Evolutionary conservation across 2,329 filamentous ascomycete genomes (phyloP), one percentile per base, ranked within the genome.

Genomic region (Clarireedia sp.): DNA sequence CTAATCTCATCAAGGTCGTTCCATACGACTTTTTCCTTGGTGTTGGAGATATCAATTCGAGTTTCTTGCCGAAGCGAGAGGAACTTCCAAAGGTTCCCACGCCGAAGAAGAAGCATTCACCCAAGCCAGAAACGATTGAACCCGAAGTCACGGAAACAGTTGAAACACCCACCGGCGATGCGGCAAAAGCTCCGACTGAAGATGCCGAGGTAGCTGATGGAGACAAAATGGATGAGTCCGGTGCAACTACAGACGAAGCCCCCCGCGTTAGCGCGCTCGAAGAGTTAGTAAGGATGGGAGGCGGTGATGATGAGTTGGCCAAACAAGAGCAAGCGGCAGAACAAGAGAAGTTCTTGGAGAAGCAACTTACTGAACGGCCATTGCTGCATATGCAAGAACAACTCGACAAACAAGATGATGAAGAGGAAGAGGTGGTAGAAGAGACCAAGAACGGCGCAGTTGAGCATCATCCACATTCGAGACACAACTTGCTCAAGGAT

Each of bases 11-110:
- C 73, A 96, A 95, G 69, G 94, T 99, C 36, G 85, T 85, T 1
- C 90, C 92, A 0, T 99, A 96, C 70, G 92, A 97, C 70, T 99
- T 99, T 72, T 99, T 97, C 74, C 89, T 95, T 56, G 94, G 94
- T 16, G 96, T 96, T 60, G 94, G 94, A 59, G 94, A 99, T 71
- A 99, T 99, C 76, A 99, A 99, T 74, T 95, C 92, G 12, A 96
- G 89, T 68, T 99, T 97, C 68, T 72, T 99, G 51, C 94, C 94
- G 0, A 95, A 95, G 70, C 83, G 79, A 57, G 72, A 80, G 63
- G 77, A 85, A 64, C 70, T 80, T 24, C 63, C 66, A 2, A 66
- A 66, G 48, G 49, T 61, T 47, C 48, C 53, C 16, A 59, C 60
- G 9, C 41, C 60, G 2, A 64, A 63, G 45, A 66, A 64, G 53